Base-by-base conservation (phyloP, 129 eudicot species). In the Flaveria ramosissima region DNA sequence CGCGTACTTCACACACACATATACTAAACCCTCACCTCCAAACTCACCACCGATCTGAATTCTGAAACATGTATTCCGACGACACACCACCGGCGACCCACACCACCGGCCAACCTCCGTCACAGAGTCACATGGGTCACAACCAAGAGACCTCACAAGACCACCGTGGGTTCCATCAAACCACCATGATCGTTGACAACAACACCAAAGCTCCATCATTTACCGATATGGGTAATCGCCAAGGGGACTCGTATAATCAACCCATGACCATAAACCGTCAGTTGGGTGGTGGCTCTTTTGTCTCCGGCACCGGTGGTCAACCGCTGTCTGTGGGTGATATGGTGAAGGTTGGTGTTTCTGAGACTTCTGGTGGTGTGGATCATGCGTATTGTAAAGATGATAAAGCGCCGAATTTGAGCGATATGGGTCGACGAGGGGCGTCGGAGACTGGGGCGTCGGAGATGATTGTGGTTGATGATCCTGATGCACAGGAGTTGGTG, bases 251-350 rank as follows among this genome's bases (percentile, higher is more conserved):
- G 0, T 12, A 36, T 55, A 68, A 39, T 21, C 16, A 52, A 0
- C 68, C 41, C 19, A 50, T 1, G 45, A 30, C 14, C 41, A 4
- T 2, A 16, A 39, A 5, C 3, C 67, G 81, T n/a, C 74, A 15
- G 4, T 45, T 9, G 4, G 66, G 66, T 60, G 66, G 66, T 12
- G 11, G 13, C 3, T 59, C 65, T 0, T 19, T 3, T 23, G 65
- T 4, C 9, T 6, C 9, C 0, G 4, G 57, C 39, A 12, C 16
- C 39, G 23, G 3, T 11, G 81, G 48, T 77, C 75, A 21, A 42
- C 6, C 75, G 56, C 75, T 12, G 60, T 55, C 75, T 23, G 0
- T 68, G 3, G 60, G 75, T 77, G 81, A 41, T 68, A 53, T 77
- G 74, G 32, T 4, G 19, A 56, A 9, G 48, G 48, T 0, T 6